A percentile compares a stretch with the other conserved stretches of the same genome.
Conservation (phyloP, 2,329 filamentous ascomycete genomes). For the Fusarium sp. region DNA sequence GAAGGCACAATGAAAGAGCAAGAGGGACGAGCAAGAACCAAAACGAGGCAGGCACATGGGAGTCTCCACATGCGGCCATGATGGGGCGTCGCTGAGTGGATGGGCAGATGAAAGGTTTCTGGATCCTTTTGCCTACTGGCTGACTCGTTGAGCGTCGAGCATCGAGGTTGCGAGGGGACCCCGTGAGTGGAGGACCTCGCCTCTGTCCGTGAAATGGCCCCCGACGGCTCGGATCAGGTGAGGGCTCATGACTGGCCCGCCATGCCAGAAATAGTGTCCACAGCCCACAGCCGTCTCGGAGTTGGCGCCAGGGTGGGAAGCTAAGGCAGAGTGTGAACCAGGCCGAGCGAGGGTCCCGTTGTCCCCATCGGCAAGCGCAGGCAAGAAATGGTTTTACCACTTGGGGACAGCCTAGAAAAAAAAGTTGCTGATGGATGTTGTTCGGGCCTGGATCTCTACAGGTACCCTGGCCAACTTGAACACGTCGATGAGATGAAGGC, state of each 20-base stretch:
- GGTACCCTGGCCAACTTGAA: background rate
- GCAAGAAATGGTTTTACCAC: constrained; percentile 3
- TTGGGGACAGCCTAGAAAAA: background rate
- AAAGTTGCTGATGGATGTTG: background rate
- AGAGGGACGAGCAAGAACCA: background rate
- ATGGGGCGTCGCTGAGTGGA: background rate
- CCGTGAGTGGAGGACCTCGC: constrained; percentile 37
- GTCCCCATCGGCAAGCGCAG: constrained; percentile 27
- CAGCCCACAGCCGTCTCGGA: constrained; percentile 44
- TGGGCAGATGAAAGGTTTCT: constrained; percentile 9
- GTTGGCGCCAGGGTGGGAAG: constrained; percentile 35
- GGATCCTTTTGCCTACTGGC: background rate
- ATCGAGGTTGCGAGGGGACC: constrained; percentile 13
- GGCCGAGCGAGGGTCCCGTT: background rate
- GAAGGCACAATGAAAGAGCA: background rate
- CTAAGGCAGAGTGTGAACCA: constrained; percentile 21
- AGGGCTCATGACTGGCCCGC: constrained; percentile 35
- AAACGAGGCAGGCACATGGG: constrained; percentile 8
- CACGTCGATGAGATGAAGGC: background rate
- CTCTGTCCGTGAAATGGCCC: constrained; percentile 35
- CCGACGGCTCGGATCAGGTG: constrained; percentile 37
- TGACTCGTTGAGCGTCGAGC: background rate
- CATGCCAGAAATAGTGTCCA: constrained; percentile 44
- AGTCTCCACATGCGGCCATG: constrained; percentile 1
- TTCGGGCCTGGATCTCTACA: background rate